These are phyloP conservation scores for Selenicereus undatus DNA, from an alignment of 148 eudicot genomes.

Conservation along the genomic window DNA sequence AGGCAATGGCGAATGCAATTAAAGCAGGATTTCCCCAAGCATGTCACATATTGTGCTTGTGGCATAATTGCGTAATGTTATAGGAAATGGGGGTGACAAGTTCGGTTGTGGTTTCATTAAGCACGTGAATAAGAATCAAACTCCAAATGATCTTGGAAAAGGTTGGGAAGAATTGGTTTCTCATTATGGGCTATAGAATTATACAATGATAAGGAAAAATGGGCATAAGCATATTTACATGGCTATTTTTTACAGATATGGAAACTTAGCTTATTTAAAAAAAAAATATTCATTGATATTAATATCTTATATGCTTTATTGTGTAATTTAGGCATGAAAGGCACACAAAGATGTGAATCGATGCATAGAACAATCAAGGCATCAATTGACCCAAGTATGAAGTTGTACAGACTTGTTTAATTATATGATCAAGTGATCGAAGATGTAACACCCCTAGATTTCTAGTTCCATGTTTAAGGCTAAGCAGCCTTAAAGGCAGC, in stretches of 20 bases:
- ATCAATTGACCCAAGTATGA: neutral
- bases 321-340: neutral
- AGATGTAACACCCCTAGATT: too few relatives aligned
- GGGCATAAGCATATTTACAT: neutral
- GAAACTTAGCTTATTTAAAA: neutral
- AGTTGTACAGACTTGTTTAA: neutral
- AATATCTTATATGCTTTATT: neutral
- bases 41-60: neutral
- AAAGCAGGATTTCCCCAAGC: neutral
- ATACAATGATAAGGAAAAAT: neutral
- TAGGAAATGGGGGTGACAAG: neutral
- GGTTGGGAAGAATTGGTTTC: neutral
- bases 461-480: too few relatives aligned
- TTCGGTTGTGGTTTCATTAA: neutral
- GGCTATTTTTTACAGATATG: neutral
- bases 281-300: neutral
- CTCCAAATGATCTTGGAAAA: neutral
- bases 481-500: too few relatives aligned
- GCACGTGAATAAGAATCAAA: neutral
- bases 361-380: neutral
- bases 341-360: slow-evolving; percentile 3
- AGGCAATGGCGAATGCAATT: neutral
- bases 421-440: neutral
- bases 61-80: slow-evolving; percentile 1
- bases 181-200: neutral